Evolutionary conservation across 768 basidiomycete species (phyloP), one percentile per base, ranked within the genome.

Genomic region (Leucosporidium yakuticum): DNA sequence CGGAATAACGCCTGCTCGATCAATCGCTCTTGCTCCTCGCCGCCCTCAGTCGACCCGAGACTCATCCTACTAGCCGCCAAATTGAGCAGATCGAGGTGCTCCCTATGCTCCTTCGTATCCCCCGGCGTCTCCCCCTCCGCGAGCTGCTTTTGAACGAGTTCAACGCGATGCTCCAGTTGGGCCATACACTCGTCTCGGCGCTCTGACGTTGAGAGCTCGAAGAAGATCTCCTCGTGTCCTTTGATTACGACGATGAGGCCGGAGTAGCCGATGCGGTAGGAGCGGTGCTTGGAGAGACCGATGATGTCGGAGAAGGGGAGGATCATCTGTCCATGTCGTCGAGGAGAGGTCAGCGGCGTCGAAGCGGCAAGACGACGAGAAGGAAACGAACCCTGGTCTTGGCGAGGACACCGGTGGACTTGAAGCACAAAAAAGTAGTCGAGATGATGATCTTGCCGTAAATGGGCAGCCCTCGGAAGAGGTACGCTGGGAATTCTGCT

Each of bases 141-240:
- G 12, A 83, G 74, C 6, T 85, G 82, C 63, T 79, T 81, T 64
- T 84, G 83, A 19, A 86, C 81, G 56, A 85, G 84, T 61, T 97
- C 93, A 77, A 94, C 84, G 77, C 92, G 90, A 31, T 83, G 82
- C 71, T 93, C 86, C 55, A 99, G 80, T 25, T 94, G 81, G 19
- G 78, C 78, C 25, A 89, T 84, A 75, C 94, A 93, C 2, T 87
- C 86, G 70, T 87, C 83, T 29, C 95, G 85, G 70, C 90, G 87
- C 63, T 90, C 87, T 65, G 88, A 85, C 25, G 87, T 86, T 51
- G 83, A 82, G 77, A 99, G 95, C 79, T 99, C 96, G 74, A 98
- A 89, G 82, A 99, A 99, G 15, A 98, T 82, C 77, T 99, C 95
- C 79, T 99, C 95, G 76, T 98, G 92, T 0, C 95, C 95, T 75